phyloP scores from a whole-genome alignment of 164 flowering plant species.

The Houttuynia cordata region DNA sequence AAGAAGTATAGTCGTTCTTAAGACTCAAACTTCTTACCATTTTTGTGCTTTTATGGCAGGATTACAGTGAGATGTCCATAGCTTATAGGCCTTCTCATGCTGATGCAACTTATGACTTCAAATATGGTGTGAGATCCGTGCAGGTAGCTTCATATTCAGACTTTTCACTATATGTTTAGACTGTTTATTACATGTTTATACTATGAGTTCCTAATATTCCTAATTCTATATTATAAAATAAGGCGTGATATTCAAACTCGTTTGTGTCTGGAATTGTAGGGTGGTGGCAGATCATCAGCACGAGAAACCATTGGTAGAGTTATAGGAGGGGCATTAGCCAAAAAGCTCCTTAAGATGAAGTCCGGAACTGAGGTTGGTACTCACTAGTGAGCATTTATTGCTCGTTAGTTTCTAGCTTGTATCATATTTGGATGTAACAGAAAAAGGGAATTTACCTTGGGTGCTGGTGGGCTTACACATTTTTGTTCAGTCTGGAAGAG shows the following conservation, averaged over 20 bases:
- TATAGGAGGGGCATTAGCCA: constrained; percentile 93
- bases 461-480: not conserved
- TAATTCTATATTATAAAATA: not conserved
- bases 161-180: not conserved
- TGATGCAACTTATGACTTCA: constrained; percentile 95
- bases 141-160: constrained; percentile 38
- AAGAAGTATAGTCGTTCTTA: not conserved
- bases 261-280: constrained; percentile 32
- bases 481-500: too few species aligned
- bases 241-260: not conserved
- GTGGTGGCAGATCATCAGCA: constrained; percentile 99
- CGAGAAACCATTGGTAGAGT: constrained; percentile 99
- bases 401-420: not conserved
- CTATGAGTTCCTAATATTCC: not conserved
- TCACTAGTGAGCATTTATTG: not conserved
- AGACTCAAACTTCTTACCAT: not conserved
- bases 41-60: constrained; percentile 40
- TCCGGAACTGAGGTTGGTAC: constrained; percentile 76
- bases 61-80: constrained; percentile 79
- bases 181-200: not conserved
- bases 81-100: constrained; percentile 99
- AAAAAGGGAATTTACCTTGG: not conserved
- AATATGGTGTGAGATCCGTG: constrained; percentile 90
- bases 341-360: constrained; percentile 57
- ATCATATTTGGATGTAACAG: too few species aligned